A percentile compares a stretch with the other conserved stretches of the same genome.
phyloP scores from a whole-genome alignment of 495 filamentous ascomycete genomes.

The Tricharina praecox region DNA sequence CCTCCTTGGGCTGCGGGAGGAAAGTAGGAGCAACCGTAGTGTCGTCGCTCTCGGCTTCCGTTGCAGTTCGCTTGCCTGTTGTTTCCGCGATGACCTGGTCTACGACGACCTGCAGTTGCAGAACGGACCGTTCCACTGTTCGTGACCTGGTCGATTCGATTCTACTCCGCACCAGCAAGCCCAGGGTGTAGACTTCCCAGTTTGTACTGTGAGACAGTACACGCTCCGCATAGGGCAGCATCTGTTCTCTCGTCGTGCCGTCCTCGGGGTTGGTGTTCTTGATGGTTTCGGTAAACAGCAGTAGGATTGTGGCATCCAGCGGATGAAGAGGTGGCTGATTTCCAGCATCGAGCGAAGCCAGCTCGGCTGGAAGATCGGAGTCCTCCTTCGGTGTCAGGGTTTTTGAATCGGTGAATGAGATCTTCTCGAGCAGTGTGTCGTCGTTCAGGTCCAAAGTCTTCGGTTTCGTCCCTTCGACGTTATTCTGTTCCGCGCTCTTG shows the following conservation, averaged over 20 bases:
- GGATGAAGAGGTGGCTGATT: slow-evolving; percentile 69
- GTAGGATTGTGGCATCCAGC: slow-evolving; percentile 63
- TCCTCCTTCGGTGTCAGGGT: slow-evolving; percentile 27
- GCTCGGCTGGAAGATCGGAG: slow-evolving; percentile 34
- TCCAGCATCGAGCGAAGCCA: slow-evolving; percentile 51
- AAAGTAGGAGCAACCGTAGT: slow-evolving; percentile 45
- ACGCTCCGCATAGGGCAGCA: slow-evolving; percentile 72
- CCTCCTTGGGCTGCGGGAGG: slow-evolving; percentile 56
- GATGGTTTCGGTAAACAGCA: slow-evolving; percentile 71
- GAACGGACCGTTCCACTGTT: slow-evolving; percentile 70
- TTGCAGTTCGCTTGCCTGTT: slow-evolving; percentile 26
- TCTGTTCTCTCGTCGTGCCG: slow-evolving; percentile 78
- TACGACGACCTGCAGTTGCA: slow-evolving; percentile 90
- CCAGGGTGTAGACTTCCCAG: slow-evolving; percentile 96
- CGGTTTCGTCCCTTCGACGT: slow-evolving; percentile 31
- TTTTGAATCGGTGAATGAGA: slow-evolving; percentile 51
- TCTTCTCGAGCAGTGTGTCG: slow-evolving; percentile 78
- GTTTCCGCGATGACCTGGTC: slow-evolving; percentile 93
- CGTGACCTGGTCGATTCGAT: slow-evolving; percentile 74
- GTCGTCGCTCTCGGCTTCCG: slow-evolving; percentile 20
- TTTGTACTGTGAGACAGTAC: slow-evolving; percentile 83
- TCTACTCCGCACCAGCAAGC: slow-evolving; percentile 66
- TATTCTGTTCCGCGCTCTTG: slow-evolving; percentile 38
- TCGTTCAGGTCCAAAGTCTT: slow-evolving; percentile 63
- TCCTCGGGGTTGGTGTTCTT: slow-evolving; percentile 72